Evolutionary conservation across 1,139 yeast species (phyloP), one percentile per base, ranked within the genome.

Genomic region (Pichia sp.): DNA sequence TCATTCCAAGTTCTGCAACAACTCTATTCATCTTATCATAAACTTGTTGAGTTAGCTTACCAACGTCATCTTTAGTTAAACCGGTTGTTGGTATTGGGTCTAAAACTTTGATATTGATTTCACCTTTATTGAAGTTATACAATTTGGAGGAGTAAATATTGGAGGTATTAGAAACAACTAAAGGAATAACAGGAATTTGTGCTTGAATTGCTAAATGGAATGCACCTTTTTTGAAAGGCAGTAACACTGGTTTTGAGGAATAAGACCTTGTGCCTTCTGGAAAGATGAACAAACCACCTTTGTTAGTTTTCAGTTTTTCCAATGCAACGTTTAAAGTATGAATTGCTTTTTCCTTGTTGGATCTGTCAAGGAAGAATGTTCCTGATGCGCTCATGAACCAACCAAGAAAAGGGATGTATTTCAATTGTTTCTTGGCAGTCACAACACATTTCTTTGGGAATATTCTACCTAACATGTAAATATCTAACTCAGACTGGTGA

Each of bases 261-360:
- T 79, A 84, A 0, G 96, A 85, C 60, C 99, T 76, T 1, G 98
- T 93, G 20, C 99, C 99, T 62, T 89, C 95, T 15, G 96, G 95
- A 69, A 85, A 89, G 65, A 89, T 75, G 68, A 80, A 89, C 31
- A 89, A 70, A 11, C 83, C 85, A 56, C 91, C 69, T 53, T 78
- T 76, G 36, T 77, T 67, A 11, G 61, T 55, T 58, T 77, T 79
- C 60, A 91, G 69, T 22, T 69, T 67, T 14, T 62, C 60, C 43
- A 86, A 72, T 4, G 96, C 95, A 11, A 67, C 61, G 41, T 80
- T 79, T 57, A 91, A 74, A 4, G 89, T 83, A 46, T 67, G 69
- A 48, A 85, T 74, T 15, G 97, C 89, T 56, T 81, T 77, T 43
- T 74, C 76, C 44, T 86, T 77, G 59, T 79, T 80, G n/a, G 77